Evolutionary conservation across 1,284 basidiomycete species (phyloP), one percentile per base, ranked within the genome.

Genomic region (Farysia itapuensis): DNA sequence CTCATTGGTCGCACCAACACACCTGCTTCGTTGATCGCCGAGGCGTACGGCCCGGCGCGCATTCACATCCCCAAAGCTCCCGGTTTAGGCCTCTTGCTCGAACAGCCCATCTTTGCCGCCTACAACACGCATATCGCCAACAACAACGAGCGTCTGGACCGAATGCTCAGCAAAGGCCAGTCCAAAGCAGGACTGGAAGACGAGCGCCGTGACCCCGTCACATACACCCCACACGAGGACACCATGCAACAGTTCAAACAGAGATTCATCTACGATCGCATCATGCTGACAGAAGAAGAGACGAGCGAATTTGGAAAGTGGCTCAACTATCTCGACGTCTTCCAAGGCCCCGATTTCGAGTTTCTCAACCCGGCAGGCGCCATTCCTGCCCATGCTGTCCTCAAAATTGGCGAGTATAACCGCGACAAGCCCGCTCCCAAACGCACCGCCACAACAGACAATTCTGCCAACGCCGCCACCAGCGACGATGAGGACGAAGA

Each of bases 51-150:
- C 1, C 85, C 88, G 1, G 83, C 85, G n/a, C 81, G 81, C 32
- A 87, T 94, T 31, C 85, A 90, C 74, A 84, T 97, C 19, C 95
- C 95, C 23, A 97, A 96, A 80, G 95, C 96, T 79, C 95, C 95
- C 12, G 88, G 91, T 0, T 82, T 99, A 15, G 95, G 95, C 7
- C 82, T 99, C 8, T 80, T 98, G n/a, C 84, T 99, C 26, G 90
- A 97, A 78, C 84, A 90, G 65, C 94, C 93, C 1, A 84, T 93
- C 57, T 93, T 90, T 72, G 82, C 85, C 39, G 84, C 84, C 7
- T 94, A 94, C 79, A 80, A 79, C 11, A 79, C 82, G 37, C 91
- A 89, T 77, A 79, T 82, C 18, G 13, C 40, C 36, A 39, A 46
- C n/a, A 39, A 39, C 15, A 46, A 43, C 25, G 46, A 39, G 1